Percentiles rank a stretch among this genome's conserved stretches.
These are phyloP conservation scores for Schizochytrium sp. DNA, from an alignment of 108 stramenopile genomes.

Conservation along the genomic window DNA sequence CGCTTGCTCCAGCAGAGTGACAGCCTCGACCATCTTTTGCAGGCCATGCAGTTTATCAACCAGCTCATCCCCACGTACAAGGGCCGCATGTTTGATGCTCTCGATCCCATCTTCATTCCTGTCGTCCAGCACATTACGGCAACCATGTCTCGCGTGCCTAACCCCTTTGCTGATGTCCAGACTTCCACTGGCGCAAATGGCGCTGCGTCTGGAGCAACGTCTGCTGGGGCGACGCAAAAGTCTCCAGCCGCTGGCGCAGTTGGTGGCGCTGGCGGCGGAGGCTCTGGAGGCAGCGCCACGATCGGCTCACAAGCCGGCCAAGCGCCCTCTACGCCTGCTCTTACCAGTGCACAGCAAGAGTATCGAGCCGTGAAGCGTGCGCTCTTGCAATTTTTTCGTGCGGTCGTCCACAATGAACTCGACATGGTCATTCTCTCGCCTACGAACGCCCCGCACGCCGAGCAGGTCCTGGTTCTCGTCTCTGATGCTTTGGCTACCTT, in stretches of 20 bases:
- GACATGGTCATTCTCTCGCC: neutral
- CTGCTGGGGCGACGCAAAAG: too few species aligned
- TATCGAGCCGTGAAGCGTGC: neutral
- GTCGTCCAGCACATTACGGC: neutral
- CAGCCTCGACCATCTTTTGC: neutral
- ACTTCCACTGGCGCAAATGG: neutral
- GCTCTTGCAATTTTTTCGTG: neutral
- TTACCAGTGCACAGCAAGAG: neutral
- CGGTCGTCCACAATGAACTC: neutral
- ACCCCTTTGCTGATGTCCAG: neutral
- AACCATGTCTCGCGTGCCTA: neutral
- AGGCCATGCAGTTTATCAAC: neutral
- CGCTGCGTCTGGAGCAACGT: neutral
- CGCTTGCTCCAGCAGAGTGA: neutral
- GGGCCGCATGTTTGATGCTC: neutral
- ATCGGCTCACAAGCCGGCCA: too few species aligned
- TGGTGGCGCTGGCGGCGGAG: neutral
- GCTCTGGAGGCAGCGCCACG: too few species aligned
- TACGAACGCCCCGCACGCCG: neutral
- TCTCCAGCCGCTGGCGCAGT: neutral
- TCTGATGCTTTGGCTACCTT: neutral
- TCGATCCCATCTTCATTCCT: neutral
- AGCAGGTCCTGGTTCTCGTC: neutral
- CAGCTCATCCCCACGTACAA: constrained; percentile 7
- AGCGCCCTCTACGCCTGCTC: neutral